Conservation (phyloP, 352 stramenopile genomes). For the Sclerospora graminicola region DNA sequence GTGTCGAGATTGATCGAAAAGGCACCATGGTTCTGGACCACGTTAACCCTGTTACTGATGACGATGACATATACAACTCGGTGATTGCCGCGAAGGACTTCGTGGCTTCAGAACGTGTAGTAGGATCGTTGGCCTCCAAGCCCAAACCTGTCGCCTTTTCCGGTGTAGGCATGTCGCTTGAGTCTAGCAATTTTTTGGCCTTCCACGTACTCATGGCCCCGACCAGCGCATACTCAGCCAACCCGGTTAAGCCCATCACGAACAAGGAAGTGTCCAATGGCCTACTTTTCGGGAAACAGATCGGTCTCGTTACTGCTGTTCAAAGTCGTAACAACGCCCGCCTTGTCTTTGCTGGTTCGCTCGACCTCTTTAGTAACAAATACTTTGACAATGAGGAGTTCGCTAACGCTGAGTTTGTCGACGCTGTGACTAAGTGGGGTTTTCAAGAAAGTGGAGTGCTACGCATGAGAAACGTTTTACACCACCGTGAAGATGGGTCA, state of each 20-base stretch:
- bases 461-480: conserved; percentile 77
- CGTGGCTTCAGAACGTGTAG: conserved; percentile 51
- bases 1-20: conserved; percentile 85
- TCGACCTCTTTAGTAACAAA: conserved; percentile 85
- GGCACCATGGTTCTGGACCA: conserved; percentile 84
- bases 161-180: conserved; percentile 74
- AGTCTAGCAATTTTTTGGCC: conserved; percentile 74
- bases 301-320: conserved; percentile 75
- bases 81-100: conserved; percentile 61
- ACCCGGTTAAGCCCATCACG: conserved; percentile 64
- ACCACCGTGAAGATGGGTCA: conserved; percentile 76
- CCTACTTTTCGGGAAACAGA: conserved; percentile 61
- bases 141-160: conserved; percentile 69
- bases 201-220: conserved; percentile 76
- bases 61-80: conserved; percentile 67
- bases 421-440: conserved; percentile 69
- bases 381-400: conserved; percentile 53
- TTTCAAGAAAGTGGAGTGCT: conserved; percentile 86
- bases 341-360: conserved; percentile 77
- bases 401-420: conserved; percentile 69
- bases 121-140: conserved; percentile 35
- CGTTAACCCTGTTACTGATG: conserved; percentile 47
- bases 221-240: conserved; percentile 72
- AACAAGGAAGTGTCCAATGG: conserved; percentile 47
- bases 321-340: conserved; percentile 89